Evolutionary conservation across 768 basidiomycete genomes (phyloP).

Genomic region (Russula compacta): DNA sequence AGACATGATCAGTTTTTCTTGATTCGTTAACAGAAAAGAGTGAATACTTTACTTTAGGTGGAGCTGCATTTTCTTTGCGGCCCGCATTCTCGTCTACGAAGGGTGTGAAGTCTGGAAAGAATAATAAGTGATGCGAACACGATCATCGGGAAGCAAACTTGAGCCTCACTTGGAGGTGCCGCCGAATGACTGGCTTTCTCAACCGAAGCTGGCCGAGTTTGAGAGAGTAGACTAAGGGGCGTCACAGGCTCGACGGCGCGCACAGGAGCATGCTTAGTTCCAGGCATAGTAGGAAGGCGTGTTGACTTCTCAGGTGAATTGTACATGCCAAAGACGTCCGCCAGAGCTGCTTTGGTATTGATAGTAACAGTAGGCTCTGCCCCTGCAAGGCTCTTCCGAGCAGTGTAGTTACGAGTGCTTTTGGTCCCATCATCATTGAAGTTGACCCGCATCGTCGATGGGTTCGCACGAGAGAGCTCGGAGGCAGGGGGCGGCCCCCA

Average conservation of each 20-base stretch:
- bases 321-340: slow-evolving; percentile 93
- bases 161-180: slow-evolving; percentile 32
- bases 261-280: slow-evolving; percentile 67
- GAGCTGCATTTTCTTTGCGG: slow-evolving; percentile 36
- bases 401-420: slow-evolving; percentile 30
- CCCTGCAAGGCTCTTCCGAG: slow-evolving; percentile 38
- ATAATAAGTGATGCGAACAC: neutral
- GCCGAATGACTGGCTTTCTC: slow-evolving; percentile 23
- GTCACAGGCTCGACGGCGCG: slow-evolving; percentile 55
- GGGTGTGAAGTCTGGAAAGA: slow-evolving; percentile 48
- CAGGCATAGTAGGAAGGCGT: slow-evolving; percentile 37
- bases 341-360: slow-evolving; percentile 91
- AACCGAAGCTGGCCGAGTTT: slow-evolving; percentile 17
- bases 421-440: slow-evolving; percentile 53
- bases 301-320: slow-evolving; percentile 79
- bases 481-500: slow-evolving; percentile 60
- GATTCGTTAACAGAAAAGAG: neutral
- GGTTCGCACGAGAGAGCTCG: slow-evolving; percentile 20
- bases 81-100: slow-evolving; percentile 54
- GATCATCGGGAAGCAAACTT: neutral
- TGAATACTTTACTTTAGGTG: slow-evolving; percentile 18
- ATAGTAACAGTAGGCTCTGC: slow-evolving; percentile 87
- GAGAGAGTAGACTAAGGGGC: slow-evolving; percentile 21
- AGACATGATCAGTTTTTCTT: neutral
- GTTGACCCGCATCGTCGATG: slow-evolving; percentile 32